Percentiles rank a stretch among this genome's conserved stretches.
Evolutionary conservation across 2,329 filamentous ascomycete genomes (phyloP).

Genomic region (Massarina eburnea): DNA sequence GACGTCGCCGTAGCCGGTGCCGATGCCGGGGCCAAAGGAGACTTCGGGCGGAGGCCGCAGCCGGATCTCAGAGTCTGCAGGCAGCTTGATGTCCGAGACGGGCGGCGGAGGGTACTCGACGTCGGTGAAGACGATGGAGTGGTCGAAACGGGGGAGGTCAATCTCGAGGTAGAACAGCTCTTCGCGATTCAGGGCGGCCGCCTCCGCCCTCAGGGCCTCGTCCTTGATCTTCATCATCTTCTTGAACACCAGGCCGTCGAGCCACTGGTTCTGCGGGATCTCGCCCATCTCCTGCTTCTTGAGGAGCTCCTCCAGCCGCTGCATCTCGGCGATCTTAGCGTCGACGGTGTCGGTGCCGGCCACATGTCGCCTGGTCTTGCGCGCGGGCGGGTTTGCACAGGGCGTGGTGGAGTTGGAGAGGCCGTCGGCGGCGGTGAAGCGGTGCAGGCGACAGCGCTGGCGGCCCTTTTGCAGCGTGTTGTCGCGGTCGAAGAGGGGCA

Average conservation of each 20-base stretch:
- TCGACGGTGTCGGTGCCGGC: constrained; percentile 50
- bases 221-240: constrained; percentile 71
- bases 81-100: constrained; percentile 72
- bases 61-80: constrained; percentile 63
- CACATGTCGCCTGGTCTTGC: constrained; percentile 52
- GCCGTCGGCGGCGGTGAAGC: constrained; percentile 82
- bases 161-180: constrained; percentile 81
- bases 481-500: constrained; percentile 88
- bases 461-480: constrained; percentile 88
- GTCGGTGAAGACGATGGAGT: constrained; percentile 92
- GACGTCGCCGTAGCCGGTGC: constrained; percentile 55
- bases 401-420: constrained; percentile 79
- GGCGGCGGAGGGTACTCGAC: constrained; percentile 87
- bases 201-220: constrained; percentile 42
- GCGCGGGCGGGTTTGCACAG: constrained; percentile 60
- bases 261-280: constrained; percentile 88
- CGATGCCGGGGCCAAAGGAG: constrained; percentile 84
- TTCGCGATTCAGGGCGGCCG: constrained; percentile 45
- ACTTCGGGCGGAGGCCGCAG: constrained; percentile 84
- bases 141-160: constrained; percentile 92
- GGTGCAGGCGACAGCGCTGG: constrained; percentile 86
- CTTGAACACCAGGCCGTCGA: constrained; percentile 91
- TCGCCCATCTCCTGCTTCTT: constrained; percentile 99
- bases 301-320: constrained; percentile 83
- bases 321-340: constrained; percentile 82